Percentiles rank a stretch among this genome's conserved stretches.
phyloP scores from a whole-genome alignment of 2,329 filamentous ascomycete genomes.

The Colletotrichum sp. region DNA sequence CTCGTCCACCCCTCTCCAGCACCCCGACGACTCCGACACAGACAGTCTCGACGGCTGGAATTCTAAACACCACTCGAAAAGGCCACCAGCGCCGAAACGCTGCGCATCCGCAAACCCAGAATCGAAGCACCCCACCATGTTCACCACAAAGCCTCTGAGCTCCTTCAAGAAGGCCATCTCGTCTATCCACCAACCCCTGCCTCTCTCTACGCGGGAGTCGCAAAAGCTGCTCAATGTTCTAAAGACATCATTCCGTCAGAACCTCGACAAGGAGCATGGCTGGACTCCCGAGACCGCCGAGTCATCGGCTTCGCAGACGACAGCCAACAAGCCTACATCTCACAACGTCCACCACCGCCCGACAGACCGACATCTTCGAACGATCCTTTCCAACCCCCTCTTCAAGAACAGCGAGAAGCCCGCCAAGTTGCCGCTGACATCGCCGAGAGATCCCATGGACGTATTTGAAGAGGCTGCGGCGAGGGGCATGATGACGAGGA shows the following conservation, averaged over 20 bases:
- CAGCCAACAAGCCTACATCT: background rate
- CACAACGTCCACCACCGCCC: constrained; percentile 33
- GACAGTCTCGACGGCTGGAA: background rate
- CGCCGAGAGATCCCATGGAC: constrained; percentile 51
- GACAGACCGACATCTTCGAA: constrained; percentile 57
- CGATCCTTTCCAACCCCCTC: constrained; percentile 62
- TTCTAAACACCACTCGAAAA: background rate
- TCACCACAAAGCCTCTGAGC: constrained; percentile 39
- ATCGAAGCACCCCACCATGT: constrained; percentile 29
- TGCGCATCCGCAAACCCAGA: background rate
- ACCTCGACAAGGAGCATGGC: constrained; percentile 64
- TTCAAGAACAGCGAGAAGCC: constrained; percentile 45
- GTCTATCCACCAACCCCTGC: constrained; percentile 56
- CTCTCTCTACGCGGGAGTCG: constrained; percentile 55
- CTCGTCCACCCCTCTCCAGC: background rate
- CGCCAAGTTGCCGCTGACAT: background rate
- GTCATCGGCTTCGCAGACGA: constrained; percentile 14
- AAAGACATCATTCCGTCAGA: constrained; percentile 61
- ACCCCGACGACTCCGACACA: background rate
- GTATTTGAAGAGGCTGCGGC: constrained; percentile 62
- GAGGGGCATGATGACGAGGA: constrained; percentile 60
- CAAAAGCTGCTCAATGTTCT: constrained; percentile 61
- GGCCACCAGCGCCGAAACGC: background rate
- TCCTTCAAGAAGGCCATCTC: constrained; percentile 47
- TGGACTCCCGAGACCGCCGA: constrained; percentile 37